Percentiles rank a stretch among this genome's conserved stretches.
phyloP scores from a whole-genome alignment of 352 stramenopile species.

The Globisporangium middletonii region DNA sequence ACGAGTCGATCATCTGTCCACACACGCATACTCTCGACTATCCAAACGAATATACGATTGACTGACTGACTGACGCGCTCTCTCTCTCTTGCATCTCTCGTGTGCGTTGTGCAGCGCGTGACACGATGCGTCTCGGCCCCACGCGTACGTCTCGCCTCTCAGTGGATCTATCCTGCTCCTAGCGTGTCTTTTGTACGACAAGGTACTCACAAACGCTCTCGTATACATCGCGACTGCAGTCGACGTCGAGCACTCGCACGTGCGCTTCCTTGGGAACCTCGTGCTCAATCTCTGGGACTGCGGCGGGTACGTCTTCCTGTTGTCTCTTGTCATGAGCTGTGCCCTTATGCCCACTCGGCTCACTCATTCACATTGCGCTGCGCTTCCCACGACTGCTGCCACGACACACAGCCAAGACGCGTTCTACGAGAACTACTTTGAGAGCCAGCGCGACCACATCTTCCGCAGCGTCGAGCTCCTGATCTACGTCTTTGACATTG shows the following conservation, averaged over 20 bases:
- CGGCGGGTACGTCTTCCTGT: conserved; percentile 71
- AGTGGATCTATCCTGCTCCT: background rate
- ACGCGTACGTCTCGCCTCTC: conserved; percentile 60
- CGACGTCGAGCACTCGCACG: conserved; percentile 90
- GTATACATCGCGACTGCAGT: conserved; percentile 43
- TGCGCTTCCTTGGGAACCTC: conserved; percentile 97
- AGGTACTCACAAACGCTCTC: background rate
- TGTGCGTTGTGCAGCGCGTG: conserved; percentile 59
- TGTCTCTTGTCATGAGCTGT: conserved; percentile 2
- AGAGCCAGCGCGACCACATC: conserved; percentile 98
- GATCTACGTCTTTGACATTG: conserved; percentile 99
- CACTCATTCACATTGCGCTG: too few relatives aligned
- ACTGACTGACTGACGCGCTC: background rate
- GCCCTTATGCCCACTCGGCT: background rate
- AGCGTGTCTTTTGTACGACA: conserved; percentile 6
- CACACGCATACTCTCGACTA: too few relatives aligned
- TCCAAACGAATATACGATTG: too few relatives aligned
- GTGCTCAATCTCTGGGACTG: conserved; percentile 99
- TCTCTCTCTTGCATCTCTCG: background rate
- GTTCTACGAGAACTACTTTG: conserved; percentile 99
- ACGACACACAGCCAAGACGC: conserved; percentile 89
- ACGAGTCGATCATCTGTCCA: background rate
- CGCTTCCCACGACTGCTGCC: background rate
- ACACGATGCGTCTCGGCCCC: conserved; percentile 96
- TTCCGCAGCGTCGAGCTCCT: conserved; percentile 97